A percentile compares a stretch with the other conserved stretches of the same genome.
Conservation (phyloP, 2,329 filamentous ascomycete species). For the Clarireedia monteithiana region DNA sequence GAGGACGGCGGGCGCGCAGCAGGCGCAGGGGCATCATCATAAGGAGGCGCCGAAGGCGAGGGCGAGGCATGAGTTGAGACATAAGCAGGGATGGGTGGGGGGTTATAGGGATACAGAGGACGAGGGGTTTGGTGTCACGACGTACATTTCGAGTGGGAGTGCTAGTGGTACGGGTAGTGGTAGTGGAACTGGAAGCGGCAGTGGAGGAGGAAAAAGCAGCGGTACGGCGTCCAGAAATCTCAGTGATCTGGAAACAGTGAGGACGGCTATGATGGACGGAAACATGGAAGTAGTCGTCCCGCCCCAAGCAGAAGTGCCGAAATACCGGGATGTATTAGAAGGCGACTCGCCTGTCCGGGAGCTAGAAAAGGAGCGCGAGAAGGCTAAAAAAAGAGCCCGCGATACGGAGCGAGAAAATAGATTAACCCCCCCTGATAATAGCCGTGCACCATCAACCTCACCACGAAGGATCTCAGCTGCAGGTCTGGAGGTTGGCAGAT, state of each 20-base stretch:
- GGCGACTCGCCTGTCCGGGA: too few relatives aligned
- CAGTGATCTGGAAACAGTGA: background rate
- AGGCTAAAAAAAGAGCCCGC: background rate
- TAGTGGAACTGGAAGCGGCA: background rate
- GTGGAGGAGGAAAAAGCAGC: background rate
- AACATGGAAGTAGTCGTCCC: slow-evolving; percentile 2
- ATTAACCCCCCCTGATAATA: too few relatives aligned
- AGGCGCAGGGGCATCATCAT: background rate
- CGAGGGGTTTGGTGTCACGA: too few relatives aligned
- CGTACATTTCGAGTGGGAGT: background rate
- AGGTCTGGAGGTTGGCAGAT: background rate
- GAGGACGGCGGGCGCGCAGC: background rate
- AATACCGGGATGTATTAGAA: background rate
- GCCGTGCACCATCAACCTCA: too few relatives aligned
- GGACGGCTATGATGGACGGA: background rate
- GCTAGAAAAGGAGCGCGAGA: background rate
- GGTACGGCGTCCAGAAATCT: background rate
- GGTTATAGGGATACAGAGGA: too few relatives aligned
- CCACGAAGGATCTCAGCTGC: background rate
- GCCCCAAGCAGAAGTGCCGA: background rate
- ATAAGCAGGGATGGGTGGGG: too few relatives aligned
- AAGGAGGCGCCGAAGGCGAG: background rate
- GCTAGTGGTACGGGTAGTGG: background rate
- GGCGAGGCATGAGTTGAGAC: too few relatives aligned
- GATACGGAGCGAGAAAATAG: background rate